These are phyloP conservation scores for Condylostoma magnum DNA, from an alignment of 169 alveolate species.

Conservation along the genomic window DNA sequence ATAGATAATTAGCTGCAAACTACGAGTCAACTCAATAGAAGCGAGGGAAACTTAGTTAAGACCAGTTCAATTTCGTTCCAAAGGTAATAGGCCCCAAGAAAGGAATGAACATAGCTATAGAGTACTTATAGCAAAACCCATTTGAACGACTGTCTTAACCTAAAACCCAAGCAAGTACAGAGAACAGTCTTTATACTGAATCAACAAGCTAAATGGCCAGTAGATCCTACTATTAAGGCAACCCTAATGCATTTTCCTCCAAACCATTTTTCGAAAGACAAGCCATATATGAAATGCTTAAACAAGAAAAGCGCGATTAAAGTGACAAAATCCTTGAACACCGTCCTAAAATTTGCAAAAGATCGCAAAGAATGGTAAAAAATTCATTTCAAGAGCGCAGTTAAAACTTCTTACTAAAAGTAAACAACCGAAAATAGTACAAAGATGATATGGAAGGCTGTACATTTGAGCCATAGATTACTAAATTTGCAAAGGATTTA, in stretches of 20 bases:
- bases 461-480: slow-evolving; percentile 15
- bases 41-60: neutral
- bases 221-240: neutral
- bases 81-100: slow-evolving; percentile 17
- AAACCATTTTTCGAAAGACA: slow-evolving; percentile 28
- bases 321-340: neutral
- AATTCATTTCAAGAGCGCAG: slow-evolving; percentile 22
- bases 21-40: neutral
- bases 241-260: neutral
- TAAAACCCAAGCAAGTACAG: slow-evolving; percentile 5
- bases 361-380: slow-evolving; percentile 4
- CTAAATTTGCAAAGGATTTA: neutral
- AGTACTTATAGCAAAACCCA: slow-evolving; percentile 12
- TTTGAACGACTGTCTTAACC: slow-evolving; percentile 29
- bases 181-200: neutral
- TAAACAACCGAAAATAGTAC: neutral
- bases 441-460: neutral
- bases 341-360: neutral
- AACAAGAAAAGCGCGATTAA: slow-evolving; percentile 8
- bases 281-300: slow-evolving; percentile 17
- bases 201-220: neutral
- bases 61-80: slow-evolving; percentile 9
- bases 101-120: neutral
- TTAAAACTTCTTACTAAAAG: slow-evolving; percentile 1
- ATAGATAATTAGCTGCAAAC: neutral